A percentile compares a stretch with the other conserved stretches of the same genome.
These are phyloP conservation scores for Friedmanniomyces endolithicus DNA, from an alignment of 495 filamentous ascomycete genomes.

Conservation along the genomic window DNA sequence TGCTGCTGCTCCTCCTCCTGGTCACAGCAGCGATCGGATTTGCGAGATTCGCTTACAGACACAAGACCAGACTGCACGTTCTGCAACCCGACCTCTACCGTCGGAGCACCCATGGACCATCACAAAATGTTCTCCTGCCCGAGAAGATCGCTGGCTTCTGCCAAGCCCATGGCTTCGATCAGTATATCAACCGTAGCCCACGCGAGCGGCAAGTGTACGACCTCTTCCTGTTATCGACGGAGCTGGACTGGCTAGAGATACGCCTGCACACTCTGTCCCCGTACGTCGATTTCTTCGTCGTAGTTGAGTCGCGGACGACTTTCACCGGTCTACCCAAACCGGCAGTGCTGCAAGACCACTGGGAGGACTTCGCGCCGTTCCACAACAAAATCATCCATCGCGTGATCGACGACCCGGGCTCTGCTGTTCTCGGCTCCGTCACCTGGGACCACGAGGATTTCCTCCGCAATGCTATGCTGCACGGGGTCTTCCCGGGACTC, in stretches of 20 bases:
- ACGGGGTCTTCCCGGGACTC: slow-evolving; percentile 37
- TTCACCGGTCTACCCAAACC: slow-evolving; percentile 42
- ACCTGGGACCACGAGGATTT: slow-evolving; percentile 39
- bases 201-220: slow-evolving; percentile 41
- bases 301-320: slow-evolving; percentile 39
- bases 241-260: slow-evolving; percentile 47
- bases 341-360: slow-evolving; percentile 34
- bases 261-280: slow-evolving; percentile 40
- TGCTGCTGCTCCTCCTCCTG: neutral
- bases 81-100: slow-evolving; percentile 7
- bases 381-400: slow-evolving; percentile 44
- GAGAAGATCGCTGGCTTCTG: slow-evolving; percentile 24
- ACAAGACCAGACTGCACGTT: slow-evolving; percentile 4
- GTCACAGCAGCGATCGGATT: neutral
- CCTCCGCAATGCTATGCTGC: slow-evolving; percentile 40
- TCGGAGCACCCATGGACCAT: neutral
- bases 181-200: slow-evolving; percentile 16
- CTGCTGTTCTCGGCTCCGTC: slow-evolving; percentile 11
- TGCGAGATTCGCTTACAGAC: neutral
- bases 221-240: slow-evolving; percentile 42
- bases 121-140: slow-evolving; percentile 2
- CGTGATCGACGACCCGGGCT: slow-evolving; percentile 34
- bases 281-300: slow-evolving; percentile 45
- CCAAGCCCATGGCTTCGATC: slow-evolving; percentile 32
- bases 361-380: slow-evolving; percentile 32